phyloP scores from a whole-genome alignment of 1,284 basidiomycete species.

The Malassezia globosa region DNA sequence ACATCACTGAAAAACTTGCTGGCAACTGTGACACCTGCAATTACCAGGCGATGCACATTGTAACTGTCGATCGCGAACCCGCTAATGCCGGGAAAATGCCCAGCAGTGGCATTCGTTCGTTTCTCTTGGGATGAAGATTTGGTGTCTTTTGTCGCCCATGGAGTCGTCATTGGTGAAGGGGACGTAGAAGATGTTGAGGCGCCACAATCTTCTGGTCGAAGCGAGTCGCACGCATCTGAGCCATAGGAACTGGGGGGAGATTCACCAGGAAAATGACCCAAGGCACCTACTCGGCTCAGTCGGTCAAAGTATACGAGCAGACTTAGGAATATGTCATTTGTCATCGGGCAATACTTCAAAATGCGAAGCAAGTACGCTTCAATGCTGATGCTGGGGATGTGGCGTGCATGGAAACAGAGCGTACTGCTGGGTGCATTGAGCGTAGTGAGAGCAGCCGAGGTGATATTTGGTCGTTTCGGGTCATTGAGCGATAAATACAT shows the following conservation, averaged over 20 bases:
- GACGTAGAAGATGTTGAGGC: neutral
- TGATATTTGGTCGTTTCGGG: constrained; percentile 45
- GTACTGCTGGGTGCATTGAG: constrained; percentile 68
- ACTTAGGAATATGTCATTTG: constrained; percentile 91
- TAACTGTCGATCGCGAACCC: constrained; percentile 91
- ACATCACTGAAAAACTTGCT: constrained; percentile 98
- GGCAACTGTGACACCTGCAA: constrained; percentile 92
- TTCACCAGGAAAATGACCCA: constrained; percentile 15
- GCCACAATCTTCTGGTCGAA: neutral
- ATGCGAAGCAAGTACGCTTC: constrained; percentile 89
- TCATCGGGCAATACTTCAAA: constrained; percentile 94
- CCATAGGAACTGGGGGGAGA: neutral
- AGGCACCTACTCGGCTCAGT: constrained; percentile 49
- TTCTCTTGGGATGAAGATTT: neutral
- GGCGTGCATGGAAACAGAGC: constrained; percentile 86
- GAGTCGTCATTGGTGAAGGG: constrained; percentile 1
- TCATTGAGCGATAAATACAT: constrained; percentile 29
- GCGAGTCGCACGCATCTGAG: neutral
- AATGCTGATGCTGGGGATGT: constrained; percentile 85
- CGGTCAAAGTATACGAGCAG: constrained; percentile 94
- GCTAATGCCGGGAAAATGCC: constrained; percentile 44
- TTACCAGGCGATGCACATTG: constrained; percentile 90
- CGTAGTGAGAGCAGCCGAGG: constrained; percentile 66
- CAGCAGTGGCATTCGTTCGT: neutral
- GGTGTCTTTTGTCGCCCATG: neutral